Evolutionary conservation across 2,329 filamentous ascomycete genomes (phyloP).

Genomic region (Microsporum canis): DNA sequence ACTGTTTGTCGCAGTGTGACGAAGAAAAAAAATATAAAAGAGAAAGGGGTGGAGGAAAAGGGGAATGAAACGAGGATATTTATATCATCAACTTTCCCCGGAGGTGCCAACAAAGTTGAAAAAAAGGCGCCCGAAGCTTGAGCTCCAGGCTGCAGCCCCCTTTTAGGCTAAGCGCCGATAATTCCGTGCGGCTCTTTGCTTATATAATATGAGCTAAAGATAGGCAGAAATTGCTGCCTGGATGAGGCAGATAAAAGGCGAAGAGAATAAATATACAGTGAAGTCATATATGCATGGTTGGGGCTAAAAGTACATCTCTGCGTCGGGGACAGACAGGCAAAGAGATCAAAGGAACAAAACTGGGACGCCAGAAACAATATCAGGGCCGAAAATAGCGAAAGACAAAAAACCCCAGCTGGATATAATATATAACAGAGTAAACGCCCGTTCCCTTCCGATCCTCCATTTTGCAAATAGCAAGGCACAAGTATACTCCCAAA

Average conservation of each 20-base stretch:
- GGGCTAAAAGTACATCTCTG: not conserved
- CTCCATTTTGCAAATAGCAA: not conserved
- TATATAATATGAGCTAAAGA: not conserved
- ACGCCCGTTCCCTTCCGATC: not conserved
- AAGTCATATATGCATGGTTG: not conserved
- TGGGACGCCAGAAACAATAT: not conserved
- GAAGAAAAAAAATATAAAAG: not conserved
- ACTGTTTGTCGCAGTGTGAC: not conserved
- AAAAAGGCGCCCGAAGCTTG: not conserved
- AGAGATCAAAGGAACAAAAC: not conserved
- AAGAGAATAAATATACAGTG: not conserved
- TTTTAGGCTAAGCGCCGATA: slow-evolving; percentile 3
- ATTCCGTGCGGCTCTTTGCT: not conserved
- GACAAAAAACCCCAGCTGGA: not conserved
- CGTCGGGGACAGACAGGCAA: not conserved
- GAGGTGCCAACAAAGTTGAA: not conserved
- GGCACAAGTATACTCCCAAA: not conserved
- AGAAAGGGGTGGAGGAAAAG: not conserved
- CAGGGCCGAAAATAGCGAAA: not conserved
- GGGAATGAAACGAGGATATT: not conserved
- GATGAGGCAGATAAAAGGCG: not conserved
- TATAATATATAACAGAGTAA: not conserved
- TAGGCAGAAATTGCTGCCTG: not conserved
- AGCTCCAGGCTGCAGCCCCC: not conserved
- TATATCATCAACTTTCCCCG: not conserved